A percentile compares a stretch with the other conserved stretches of the same genome.
phyloP scores from a whole-genome alignment of 306 rosid species.

The Gastrolobium villosum region DNA sequence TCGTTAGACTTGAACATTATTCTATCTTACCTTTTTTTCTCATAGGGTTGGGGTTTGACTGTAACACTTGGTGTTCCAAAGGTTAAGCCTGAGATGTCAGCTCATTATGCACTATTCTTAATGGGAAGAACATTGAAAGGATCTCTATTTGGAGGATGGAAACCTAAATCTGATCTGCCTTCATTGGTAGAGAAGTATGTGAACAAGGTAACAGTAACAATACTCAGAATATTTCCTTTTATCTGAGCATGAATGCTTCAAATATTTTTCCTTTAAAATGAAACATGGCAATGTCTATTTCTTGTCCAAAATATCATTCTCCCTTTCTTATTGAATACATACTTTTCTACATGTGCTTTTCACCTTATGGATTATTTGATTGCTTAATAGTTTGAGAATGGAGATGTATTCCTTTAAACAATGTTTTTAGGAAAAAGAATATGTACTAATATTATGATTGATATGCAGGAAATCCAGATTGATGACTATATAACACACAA shows the following conservation, averaged over 20 bases:
- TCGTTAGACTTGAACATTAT: slow-evolving; percentile 27
- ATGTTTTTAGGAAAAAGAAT: neutral
- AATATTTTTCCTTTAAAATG: slow-evolving; percentile 5
- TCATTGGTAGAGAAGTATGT: slow-evolving; percentile 83
- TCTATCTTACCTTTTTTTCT: slow-evolving; percentile 30
- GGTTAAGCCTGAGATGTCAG: slow-evolving; percentile 80
- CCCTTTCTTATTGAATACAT: slow-evolving; percentile 20
- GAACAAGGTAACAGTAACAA: slow-evolving; percentile 67
- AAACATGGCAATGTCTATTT: slow-evolving; percentile 17
- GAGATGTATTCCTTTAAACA: neutral
- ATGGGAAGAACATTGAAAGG: slow-evolving; percentile 93
- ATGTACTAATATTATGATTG: slow-evolving; percentile 8
- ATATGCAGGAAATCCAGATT: slow-evolving; percentile 82
- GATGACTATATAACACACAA: slow-evolving; percentile 89
- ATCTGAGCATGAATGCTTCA: slow-evolving; percentile 6
- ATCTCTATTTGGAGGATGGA: slow-evolving; percentile 95
- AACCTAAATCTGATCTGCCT: slow-evolving; percentile 94
- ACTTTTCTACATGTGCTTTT: neutral
- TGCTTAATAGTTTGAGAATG: neutral
- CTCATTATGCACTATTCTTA: slow-evolving; percentile 79
- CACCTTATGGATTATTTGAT: slow-evolving; percentile 11
- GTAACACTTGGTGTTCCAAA: slow-evolving; percentile 97
- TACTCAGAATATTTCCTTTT: neutral
- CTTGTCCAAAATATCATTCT: slow-evolving; percentile 24
- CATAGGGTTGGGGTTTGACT: slow-evolving; percentile 92